These are phyloP conservation scores for Naegleria fowleri DNA, from an alignment of 208 protist genomes.

Conservation along the genomic window DNA sequence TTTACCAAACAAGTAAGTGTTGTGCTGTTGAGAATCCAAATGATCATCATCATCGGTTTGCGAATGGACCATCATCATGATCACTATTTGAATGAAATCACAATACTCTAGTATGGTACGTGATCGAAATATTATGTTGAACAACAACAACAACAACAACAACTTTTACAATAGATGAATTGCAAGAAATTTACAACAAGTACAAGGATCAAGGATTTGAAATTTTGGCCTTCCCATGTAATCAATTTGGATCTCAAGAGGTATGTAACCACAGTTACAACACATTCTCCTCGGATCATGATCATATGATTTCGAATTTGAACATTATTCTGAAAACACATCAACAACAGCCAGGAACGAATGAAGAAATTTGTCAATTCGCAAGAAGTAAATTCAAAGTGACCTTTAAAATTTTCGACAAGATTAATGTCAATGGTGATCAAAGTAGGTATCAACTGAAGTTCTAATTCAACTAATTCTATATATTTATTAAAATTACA, in stretches of 20 bases:
- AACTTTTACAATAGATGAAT: slow-evolving; percentile 45
- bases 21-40: no score
- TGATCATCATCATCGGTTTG: background rate
- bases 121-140: no score
- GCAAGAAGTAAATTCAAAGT: slow-evolving; percentile 59
- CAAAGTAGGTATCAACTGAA: slow-evolving; percentile 62
- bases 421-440: slow-evolving; percentile 76
- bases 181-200: slow-evolving; percentile 68
- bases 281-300: no score
- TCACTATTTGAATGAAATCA: no score
- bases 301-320: no score
- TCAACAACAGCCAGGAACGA: slow-evolving; percentile 27
- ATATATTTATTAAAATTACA: slow-evolving; percentile 91
- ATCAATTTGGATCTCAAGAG: slow-evolving; percentile 73
- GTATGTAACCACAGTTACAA: slow-evolving; percentile 48
- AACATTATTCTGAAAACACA: no score
- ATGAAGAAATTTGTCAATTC: slow-evolving; percentile 66
- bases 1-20: slow-evolving; percentile 54
- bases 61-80: background rate
- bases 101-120: no score
- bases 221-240: slow-evolving; percentile 81
- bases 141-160: no score
- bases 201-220: slow-evolving; percentile 73
- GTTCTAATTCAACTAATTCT: slow-evolving; percentile 66
- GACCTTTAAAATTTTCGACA: slow-evolving; percentile 75